These are phyloP conservation scores for Mikania micrantha DNA, from an alignment of 129 eudicot species.

Conservation along the genomic window DNA sequence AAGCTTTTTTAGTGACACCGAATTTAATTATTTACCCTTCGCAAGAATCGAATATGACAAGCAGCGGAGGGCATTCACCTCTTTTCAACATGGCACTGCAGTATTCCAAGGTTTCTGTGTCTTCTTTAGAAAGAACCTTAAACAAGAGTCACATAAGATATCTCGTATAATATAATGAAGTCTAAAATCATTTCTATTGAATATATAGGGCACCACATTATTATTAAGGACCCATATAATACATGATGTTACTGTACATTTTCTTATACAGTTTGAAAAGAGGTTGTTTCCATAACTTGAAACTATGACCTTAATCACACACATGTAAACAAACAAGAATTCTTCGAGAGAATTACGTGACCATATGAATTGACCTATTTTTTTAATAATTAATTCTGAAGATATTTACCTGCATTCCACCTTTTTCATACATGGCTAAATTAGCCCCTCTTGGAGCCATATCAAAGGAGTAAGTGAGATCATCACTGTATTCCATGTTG, in stretches of 20 bases:
- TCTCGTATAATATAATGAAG: conserved; percentile 3
- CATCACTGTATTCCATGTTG: conserved; percentile 30
- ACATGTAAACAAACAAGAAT: neutral
- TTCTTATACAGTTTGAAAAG: neutral
- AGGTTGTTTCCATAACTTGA: neutral
- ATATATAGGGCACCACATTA: neutral
- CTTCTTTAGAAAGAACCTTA: conserved; percentile 83
- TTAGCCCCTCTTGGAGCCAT: conserved; percentile 31
- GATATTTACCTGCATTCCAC: conserved; percentile 47
- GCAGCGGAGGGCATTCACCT: conserved; percentile 77
- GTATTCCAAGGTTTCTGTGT: conserved; percentile 54
- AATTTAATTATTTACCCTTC: conserved; percentile 52
- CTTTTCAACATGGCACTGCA: conserved; percentile 63
- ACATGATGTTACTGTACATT: too few species aligned
- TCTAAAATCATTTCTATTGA: neutral
- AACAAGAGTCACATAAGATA: conserved; percentile 10
- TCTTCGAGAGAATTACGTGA: neutral
- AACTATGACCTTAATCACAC: neutral
- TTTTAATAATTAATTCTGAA: neutral
- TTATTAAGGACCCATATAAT: neutral
- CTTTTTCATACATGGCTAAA: conserved; percentile 18
- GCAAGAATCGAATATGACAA: conserved; percentile 54
- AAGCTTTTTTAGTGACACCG: conserved; percentile 11
- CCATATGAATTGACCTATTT: neutral
- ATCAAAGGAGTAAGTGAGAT: conserved; percentile 29